Evolutionary conservation across 306 rosid genomes (phyloP).

Genomic region (Senna siamea): DNA sequence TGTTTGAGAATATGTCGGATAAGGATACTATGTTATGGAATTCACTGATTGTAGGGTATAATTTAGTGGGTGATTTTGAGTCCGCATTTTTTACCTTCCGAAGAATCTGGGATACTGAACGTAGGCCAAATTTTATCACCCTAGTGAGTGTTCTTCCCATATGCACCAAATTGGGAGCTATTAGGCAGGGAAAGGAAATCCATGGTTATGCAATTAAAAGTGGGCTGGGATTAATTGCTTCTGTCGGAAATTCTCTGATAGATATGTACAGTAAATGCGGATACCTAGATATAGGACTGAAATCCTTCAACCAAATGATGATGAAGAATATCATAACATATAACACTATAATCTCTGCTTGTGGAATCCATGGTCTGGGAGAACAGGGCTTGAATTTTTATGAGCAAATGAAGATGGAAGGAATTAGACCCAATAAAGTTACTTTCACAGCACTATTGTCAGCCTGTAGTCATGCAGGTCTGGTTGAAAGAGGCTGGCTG

Average conservation of each 20-base stretch:
- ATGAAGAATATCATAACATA: slow-evolving; percentile 50
- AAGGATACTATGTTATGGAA: slow-evolving; percentile 48
- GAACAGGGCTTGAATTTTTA: slow-evolving; percentile 43
- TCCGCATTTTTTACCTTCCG: slow-evolving; percentile 42
- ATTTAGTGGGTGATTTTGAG: slow-evolving; percentile 40
- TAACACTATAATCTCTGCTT: slow-evolving; percentile 53
- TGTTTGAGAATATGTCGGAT: slow-evolving; percentile 39
- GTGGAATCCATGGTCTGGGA: slow-evolving; percentile 53
- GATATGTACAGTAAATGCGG: slow-evolving; percentile 59
- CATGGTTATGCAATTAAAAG: slow-evolving; percentile 54
- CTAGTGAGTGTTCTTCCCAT: slow-evolving; percentile 52
- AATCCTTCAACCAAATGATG: slow-evolving; percentile 48
- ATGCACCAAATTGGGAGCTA: slow-evolving; percentile 50
- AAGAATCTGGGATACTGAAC: slow-evolving; percentile 41
- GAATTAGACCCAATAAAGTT: slow-evolving; percentile 53
- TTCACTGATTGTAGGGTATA: slow-evolving; percentile 52
- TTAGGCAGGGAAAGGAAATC: slow-evolving; percentile 54
- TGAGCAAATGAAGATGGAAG: slow-evolving; percentile 46
- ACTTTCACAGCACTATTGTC: slow-evolving; percentile 50
- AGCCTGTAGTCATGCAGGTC: slow-evolving; percentile 56
- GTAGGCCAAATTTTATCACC: slow-evolving; percentile 53
- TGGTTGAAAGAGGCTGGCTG: slow-evolving; percentile 45
- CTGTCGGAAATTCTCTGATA: slow-evolving; percentile 48
- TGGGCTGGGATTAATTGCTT: slow-evolving; percentile 31
- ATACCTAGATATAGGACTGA: slow-evolving; percentile 46